phyloP scores from a whole-genome alignment of 805 yeast genomes.

The Candida gorgasii region DNA sequence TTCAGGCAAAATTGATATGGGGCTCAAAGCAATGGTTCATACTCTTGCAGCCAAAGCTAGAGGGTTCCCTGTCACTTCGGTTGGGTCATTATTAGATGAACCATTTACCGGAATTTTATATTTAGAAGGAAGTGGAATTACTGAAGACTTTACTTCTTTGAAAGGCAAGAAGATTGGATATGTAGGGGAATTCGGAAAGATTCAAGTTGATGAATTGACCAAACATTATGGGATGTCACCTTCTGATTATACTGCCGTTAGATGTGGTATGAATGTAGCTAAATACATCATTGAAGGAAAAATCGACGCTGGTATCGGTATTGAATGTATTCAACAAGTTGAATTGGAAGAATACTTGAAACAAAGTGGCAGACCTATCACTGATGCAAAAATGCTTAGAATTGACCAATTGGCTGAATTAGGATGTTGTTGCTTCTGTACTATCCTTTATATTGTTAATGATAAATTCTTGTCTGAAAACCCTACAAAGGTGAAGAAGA shows the following conservation, averaged over 20 bases:
- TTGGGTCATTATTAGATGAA: constrained; percentile 56
- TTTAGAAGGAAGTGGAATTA: constrained; percentile 51
- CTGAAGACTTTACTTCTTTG: constrained; percentile 50
- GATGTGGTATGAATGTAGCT: constrained; percentile 63
- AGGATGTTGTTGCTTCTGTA: constrained; percentile 62
- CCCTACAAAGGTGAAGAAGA: constrained; percentile 46
- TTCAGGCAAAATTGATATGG: constrained; percentile 58
- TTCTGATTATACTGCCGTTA: constrained; percentile 54
- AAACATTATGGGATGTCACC: constrained; percentile 58
- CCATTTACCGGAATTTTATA: constrained; percentile 59
- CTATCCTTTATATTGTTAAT: constrained; percentile 54
- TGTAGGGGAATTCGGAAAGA: constrained; percentile 61
- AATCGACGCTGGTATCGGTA: constrained; percentile 60
- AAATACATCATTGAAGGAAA: constrained; percentile 55
- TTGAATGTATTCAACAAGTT: constrained; percentile 60
- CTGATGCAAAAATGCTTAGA: constrained; percentile 56
- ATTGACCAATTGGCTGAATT: constrained; percentile 56
- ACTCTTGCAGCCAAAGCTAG: constrained; percentile 61
- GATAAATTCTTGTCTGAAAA: constrained; percentile 49
- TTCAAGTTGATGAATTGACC: constrained; percentile 57
- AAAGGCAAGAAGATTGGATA: constrained; percentile 57
- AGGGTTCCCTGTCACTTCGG: constrained; percentile 57
- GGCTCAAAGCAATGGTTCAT: constrained; percentile 61
- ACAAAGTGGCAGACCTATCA: constrained; percentile 41
- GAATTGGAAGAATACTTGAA: constrained; percentile 53